Conservation (phyloP, 306 rosid genomes). For the Medicago lupulina region DNA sequence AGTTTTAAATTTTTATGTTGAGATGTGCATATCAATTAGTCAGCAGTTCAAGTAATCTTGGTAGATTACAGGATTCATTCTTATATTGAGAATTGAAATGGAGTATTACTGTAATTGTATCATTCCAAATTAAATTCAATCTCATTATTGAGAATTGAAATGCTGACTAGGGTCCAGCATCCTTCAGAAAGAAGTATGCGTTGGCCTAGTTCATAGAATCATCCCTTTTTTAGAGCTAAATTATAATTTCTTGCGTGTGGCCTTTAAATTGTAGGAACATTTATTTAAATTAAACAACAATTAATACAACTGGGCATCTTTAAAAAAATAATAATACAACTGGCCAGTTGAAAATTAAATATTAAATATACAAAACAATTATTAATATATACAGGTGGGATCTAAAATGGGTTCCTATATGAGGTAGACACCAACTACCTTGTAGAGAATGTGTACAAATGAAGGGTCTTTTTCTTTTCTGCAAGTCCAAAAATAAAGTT, state of each 20-base stretch:
- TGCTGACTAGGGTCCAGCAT: slow-evolving; percentile 18
- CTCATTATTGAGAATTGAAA: slow-evolving; percentile 26
- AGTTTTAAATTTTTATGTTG: too few relatives aligned
- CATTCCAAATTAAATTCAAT: background rate
- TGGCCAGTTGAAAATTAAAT: slow-evolving; percentile 22
- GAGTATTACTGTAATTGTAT: background rate
- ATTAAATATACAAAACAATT: slow-evolving; percentile 22
- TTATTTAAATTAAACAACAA: background rate
- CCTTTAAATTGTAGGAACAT: background rate
- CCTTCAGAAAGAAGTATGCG: background rate
- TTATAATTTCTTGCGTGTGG: slow-evolving; percentile 7
- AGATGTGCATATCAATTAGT: too few relatives aligned
- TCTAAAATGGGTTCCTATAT: slow-evolving; percentile 40
- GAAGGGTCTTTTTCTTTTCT: slow-evolving; percentile 45
- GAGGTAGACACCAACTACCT: slow-evolving; percentile 40
- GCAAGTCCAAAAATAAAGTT: slow-evolving; percentile 28
- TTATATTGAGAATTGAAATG: too few relatives aligned
- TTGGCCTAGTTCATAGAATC: slow-evolving; percentile 24
- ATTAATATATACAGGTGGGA: slow-evolving; percentile 33
- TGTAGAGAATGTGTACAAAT: slow-evolving; percentile 34
- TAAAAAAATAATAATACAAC: slow-evolving; percentile 4
- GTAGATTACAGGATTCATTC: too few relatives aligned
- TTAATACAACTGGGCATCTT: slow-evolving; percentile 3
- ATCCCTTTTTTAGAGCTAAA: background rate
- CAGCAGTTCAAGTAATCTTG: too few relatives aligned